Percentiles rank a stretch among this genome's conserved stretches.
Conservation (phyloP, 306 rosid genomes). For the Lotus japonicus region DNA sequence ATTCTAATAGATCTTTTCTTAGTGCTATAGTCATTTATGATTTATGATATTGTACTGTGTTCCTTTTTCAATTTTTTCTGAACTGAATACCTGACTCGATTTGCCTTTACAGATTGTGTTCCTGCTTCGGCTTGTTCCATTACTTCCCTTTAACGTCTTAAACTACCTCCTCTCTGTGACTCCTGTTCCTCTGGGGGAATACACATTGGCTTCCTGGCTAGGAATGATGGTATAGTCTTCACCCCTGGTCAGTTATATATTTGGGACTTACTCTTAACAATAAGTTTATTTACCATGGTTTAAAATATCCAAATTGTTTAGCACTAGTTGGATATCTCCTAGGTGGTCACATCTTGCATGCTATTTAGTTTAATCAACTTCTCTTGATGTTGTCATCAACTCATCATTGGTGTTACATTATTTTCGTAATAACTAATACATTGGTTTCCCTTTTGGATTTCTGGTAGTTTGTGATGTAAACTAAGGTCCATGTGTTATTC, state of each 20-base stretch:
- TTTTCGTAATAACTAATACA: not conserved
- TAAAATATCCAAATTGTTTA: no score
- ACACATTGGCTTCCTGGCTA: slow-evolving; percentile 82
- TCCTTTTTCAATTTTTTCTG: not conserved
- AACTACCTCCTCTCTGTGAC: slow-evolving; percentile 87
- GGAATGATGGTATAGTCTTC: slow-evolving; percentile 83
- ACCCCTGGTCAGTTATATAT: slow-evolving; percentile 14
- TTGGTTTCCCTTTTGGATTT: not conserved
- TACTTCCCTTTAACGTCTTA: slow-evolving; percentile 70
- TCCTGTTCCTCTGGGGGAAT: slow-evolving; percentile 66
- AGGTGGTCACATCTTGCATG: not conserved
- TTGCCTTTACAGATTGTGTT: slow-evolving; percentile 60
- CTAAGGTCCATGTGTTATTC: not conserved
- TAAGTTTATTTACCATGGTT: no score
- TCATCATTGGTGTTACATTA: not conserved
- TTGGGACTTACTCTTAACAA: not conserved
- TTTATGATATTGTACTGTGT: not conserved
- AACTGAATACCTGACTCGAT: not conserved
- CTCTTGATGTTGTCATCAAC: not conserved
- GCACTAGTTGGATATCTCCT: no score
- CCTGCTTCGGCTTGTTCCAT: slow-evolving; percentile 89
- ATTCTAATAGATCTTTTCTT: not conserved
- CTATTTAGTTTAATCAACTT: not conserved
- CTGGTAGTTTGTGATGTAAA: not conserved
- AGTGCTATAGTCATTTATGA: not conserved